phyloP scores from a whole-genome alignment of 164 flowering plant species.

The Piper longum region DNA sequence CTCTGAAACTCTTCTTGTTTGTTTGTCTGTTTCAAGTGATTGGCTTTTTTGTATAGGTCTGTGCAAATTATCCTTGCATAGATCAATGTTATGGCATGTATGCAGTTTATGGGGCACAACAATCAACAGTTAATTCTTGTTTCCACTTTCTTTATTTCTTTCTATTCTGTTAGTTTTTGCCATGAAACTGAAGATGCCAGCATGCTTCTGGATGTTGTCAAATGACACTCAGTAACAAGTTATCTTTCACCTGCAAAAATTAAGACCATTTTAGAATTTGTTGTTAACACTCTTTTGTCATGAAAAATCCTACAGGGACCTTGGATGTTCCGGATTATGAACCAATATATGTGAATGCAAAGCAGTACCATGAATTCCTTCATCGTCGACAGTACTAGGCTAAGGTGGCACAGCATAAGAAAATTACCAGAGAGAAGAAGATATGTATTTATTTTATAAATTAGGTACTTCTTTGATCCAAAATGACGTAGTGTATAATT shows the following conservation, averaged over 20 bases:
- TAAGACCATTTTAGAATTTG: not conserved
- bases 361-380: constrained; percentile 79
- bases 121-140: constrained; percentile 24
- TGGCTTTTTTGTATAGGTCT: constrained; percentile 22
- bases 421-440: constrained; percentile 39
- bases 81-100: constrained; percentile 48
- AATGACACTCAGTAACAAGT: too few species aligned
- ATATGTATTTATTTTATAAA: constrained; percentile 17
- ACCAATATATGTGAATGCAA: constrained; percentile 76
- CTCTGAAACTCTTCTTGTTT: too few species aligned
- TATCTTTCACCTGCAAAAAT: not conserved
- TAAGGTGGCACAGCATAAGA: constrained; percentile 50
- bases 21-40: not conserved
- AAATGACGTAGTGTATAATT: too few species aligned
- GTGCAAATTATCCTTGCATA: constrained; percentile 37
- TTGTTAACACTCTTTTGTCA: constrained; percentile 1
- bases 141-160: too few species aligned
- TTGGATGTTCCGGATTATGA: constrained; percentile 45
- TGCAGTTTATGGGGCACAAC: constrained; percentile 49
- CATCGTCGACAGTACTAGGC: constrained; percentile 75
- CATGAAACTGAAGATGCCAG: too few species aligned
- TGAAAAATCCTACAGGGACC: constrained; percentile 27
- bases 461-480: too few species aligned
- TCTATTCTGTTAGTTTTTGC: not conserved
- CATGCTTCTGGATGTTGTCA: not conserved